Conservation (phyloP, 805 yeast genomes). For the Diddensiella santjacobensis region DNA sequence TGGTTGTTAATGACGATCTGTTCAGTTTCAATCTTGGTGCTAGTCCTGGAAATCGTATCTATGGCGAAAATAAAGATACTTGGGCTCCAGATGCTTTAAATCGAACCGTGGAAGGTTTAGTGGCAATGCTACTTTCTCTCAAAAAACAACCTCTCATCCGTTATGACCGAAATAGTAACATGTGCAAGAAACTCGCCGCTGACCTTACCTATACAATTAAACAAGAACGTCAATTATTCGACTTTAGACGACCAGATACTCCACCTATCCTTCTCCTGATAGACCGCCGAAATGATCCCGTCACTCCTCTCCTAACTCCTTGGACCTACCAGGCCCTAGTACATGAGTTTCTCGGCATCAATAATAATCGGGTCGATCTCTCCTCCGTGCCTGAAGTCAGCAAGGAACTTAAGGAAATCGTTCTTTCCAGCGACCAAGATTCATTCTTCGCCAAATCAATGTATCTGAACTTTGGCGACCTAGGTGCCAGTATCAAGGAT, state of each 20-base stretch:
- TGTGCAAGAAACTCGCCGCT: constrained; percentile 64
- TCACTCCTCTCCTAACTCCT: constrained; percentile 87
- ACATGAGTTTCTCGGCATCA: constrained; percentile 82
- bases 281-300: constrained; percentile 86
- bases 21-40: constrained; percentile 49
- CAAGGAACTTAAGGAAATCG: constrained; percentile 60
- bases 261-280: constrained; percentile 72
- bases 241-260: constrained; percentile 57
- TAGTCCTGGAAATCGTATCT: constrained; percentile 30
- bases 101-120: constrained; percentile 42
- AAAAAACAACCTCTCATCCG: constrained; percentile 76
- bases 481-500: constrained; percentile 78
- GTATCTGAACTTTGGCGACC: constrained; percentile 90
- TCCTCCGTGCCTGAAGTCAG: constrained; percentile 51
- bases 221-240: constrained; percentile 54
- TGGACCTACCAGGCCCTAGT: constrained; percentile 99
- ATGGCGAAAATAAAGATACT: constrained; percentile 33
- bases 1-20: constrained; percentile 66
- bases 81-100: constrained; percentile 48
- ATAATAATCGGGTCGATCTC: constrained; percentile 73
- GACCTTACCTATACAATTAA: constrained; percentile 44
- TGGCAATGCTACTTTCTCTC: constrained; percentile 63
- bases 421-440: constrained; percentile 66
- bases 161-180: constrained; percentile 64
- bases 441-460: constrained; percentile 72